Conservation (phyloP, 75 land plant genomes). For the Selaginella moellendorffii region DNA sequence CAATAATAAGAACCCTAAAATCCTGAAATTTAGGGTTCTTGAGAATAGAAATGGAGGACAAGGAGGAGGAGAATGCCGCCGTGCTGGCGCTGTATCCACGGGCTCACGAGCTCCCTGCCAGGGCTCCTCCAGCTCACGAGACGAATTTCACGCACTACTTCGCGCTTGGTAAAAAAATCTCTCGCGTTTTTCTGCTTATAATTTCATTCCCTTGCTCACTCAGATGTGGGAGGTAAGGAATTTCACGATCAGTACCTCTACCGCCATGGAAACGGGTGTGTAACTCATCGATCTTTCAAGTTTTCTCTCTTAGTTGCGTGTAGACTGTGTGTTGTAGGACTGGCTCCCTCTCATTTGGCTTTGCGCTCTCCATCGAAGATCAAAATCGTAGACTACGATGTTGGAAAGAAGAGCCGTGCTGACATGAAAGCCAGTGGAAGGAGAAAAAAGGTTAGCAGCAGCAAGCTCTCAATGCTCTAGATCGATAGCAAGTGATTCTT, state of each 20-base stretch:
- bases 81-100: conserved; percentile 33
- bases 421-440: conserved; percentile 78
- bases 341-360: conserved; percentile 77
- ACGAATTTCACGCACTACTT: conserved; percentile 61
- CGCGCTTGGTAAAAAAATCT: conserved; percentile 61
- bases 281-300: neutral
- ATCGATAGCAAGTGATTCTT: too few species aligned
- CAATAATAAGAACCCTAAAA: neutral
- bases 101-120: conserved; percentile 39
- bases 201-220: neutral
- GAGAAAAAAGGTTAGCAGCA: conserved; percentile 52
- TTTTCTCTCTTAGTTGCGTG: neutral
- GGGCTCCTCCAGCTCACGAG: conserved; percentile 56
- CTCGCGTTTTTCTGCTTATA: too few species aligned
- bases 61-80: too few species aligned
- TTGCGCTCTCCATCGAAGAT: too few species aligned
- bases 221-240: conserved; percentile 74
- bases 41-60: neutral
- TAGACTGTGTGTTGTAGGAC: conserved; percentile 81
- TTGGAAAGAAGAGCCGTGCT: conserved; percentile 84
- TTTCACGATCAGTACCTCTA: conserved; percentile 84
- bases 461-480: too few species aligned
- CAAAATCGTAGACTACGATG: conserved; percentile 86
- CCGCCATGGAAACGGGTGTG: conserved; percentile 90
- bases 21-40: neutral